Conservation (phyloP, 1,284 basidiomycete species). For the Apiotrichum akiyoshidainum region DNA sequence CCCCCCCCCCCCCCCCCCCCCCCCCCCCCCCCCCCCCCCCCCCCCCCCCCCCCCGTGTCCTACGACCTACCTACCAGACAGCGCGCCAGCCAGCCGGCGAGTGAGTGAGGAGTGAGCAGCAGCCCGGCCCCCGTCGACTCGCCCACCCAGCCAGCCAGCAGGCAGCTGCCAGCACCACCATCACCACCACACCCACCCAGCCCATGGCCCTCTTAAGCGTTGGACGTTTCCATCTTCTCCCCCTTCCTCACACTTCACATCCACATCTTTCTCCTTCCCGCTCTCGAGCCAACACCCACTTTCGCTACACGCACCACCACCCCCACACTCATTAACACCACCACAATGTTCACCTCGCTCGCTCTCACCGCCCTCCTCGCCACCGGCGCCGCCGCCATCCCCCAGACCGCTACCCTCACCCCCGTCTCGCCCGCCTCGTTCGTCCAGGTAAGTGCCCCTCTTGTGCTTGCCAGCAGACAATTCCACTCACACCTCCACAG, state of each 20-base stretch:
- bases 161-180: too few relatives aligned
- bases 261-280: conserved; percentile 5
- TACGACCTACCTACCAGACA: too few relatives aligned
- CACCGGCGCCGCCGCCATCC: conserved; percentile 12
- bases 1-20: too few relatives aligned
- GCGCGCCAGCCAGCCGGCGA: too few relatives aligned
- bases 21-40: too few relatives aligned
- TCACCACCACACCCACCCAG: too few relatives aligned
- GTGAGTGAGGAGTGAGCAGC: too few relatives aligned
- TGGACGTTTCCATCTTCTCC: background rate
- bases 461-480: too few relatives aligned
- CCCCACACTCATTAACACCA: conserved; percentile 16
- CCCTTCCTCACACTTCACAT: background rate
- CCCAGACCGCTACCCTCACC: conserved; percentile 50
- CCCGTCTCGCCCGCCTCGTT: conserved; percentile 61
- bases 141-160: too few relatives aligned
- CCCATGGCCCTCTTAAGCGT: too few relatives aligned
- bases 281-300: background rate
- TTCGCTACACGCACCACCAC: background rate
- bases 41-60: too few relatives aligned
- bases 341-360: conserved; percentile 20
- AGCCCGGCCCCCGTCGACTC: too few relatives aligned
- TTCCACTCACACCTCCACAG: conserved; percentile 12
- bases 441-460: conserved; percentile 29
- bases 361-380: conserved; percentile 24